Base-by-base conservation (phyloP, 2,329 filamentous ascomycete species). In the Pseudocercospora cruenta region DNA sequence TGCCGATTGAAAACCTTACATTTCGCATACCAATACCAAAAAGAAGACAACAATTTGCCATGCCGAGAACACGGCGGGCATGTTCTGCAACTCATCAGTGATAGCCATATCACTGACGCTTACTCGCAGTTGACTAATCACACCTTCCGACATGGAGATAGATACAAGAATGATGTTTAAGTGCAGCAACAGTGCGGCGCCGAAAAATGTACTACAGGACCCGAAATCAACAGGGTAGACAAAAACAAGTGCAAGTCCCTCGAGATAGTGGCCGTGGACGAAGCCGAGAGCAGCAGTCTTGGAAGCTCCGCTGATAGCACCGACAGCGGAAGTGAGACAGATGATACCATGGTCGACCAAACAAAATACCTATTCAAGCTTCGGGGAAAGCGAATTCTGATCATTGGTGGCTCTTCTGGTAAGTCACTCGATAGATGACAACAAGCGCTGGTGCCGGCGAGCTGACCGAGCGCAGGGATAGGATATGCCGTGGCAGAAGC, bases 401-500 rank as follows among this genome's bases (percentile, higher is more conserved):
- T 90, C 72, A 80, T 90, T 55, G 88, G 88, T 47, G 88, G 87
- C 33, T 84, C 85, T 22, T 64, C 65, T 39, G 69, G 69, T 63
- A 58, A 47, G 16, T 88, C 86, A 1, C 31, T 3, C 12, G 8
- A 21, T 47, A 6, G n/a, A 8, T n/a, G n/a, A n/a, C n/a, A n/a
- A 47, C 21, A 4, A 19, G 4, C 7, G 21, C 16, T 10, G 16
- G 10, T 2, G 6, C 21, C 43, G 10, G 6, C n/a, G 16, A 19
- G 16, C 43, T 47, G 43, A 47, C 7, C 6, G 21, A 21, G 43
- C 43, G 9, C 43, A 47, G 55, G 55, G 24, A 58, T 39, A 19
- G 60, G 60, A 3, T 2, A 91, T 95, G 14, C 93, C 92, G 66
- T 96, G 91, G 0, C 93, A 93, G 1, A 96, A 84, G 1, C 96